These are phyloP conservation scores for Penicillium taxi DNA, from an alignment of 495 filamentous ascomycete genomes.

Conservation along the genomic window DNA sequence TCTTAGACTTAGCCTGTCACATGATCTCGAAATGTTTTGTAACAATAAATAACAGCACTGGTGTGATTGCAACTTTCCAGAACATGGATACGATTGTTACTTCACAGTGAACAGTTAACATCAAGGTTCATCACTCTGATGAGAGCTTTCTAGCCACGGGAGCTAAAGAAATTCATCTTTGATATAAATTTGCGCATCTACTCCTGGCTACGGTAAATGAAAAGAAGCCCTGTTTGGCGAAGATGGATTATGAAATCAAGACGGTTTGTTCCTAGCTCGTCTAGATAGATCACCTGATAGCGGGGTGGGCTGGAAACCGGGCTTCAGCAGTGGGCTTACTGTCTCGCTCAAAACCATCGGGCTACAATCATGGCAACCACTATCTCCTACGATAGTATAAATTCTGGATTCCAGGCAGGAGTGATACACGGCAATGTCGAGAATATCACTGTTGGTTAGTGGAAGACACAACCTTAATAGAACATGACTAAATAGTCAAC, in stretches of 20 bases:
- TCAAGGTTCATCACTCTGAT: conserved; percentile 1
- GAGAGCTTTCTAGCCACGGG: background rate
- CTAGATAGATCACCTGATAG: conserved; percentile 4
- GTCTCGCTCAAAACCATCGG: background rate
- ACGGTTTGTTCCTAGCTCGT: conserved; percentile 1
- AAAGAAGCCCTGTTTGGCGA: conserved; percentile 1
- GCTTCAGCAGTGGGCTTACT: background rate
- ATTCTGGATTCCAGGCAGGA: conserved; percentile 2
- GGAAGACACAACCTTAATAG: background rate
- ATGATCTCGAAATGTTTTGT: conserved; percentile 4
- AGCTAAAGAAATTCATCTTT: background rate
- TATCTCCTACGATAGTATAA: background rate
- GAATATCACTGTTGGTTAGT: conserved; percentile 4
- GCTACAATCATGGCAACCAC: conserved; percentile 2
- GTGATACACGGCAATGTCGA: background rate
- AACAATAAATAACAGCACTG: conserved; percentile 2
- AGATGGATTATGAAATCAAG: conserved; percentile 1
- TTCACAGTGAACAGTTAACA: background rate
- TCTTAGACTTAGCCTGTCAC: conserved; percentile 1
- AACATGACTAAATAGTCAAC: background rate
- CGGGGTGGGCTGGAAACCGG: conserved; percentile 1
- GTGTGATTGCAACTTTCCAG: conserved; percentile 4
- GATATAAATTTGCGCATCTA: conserved; percentile 1
- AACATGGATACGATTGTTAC: conserved; percentile 6
- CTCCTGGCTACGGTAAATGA: conserved; percentile 2